Base-by-base conservation (phyloP, 148 eudicot species). In the Diospyros kaki region DNA sequence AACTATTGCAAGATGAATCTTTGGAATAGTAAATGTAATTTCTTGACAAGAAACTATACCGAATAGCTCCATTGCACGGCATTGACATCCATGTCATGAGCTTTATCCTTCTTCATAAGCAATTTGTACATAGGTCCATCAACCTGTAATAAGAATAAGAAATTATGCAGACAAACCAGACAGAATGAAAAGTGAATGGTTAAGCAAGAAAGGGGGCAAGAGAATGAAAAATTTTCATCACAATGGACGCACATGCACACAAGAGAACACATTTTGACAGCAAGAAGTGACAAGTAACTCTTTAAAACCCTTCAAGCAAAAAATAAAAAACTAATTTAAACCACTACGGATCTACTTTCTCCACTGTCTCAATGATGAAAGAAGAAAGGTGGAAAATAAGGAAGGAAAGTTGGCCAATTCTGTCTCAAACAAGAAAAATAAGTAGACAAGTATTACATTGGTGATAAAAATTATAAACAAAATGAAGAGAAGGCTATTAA, bases 71-170 rank as follows among this genome's bases (percentile, higher is more conserved):
- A 81, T 15, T 77, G 80, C 53, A 81, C 78, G 3, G 75, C 73
- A 81, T 81, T 81, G 44, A 81, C 72, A 64, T 81, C 84, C 84
- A 81, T 81, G 48, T 73, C 75, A 64, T 81, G 84, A 58, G 84
- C 84, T 70, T 81, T 81, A 40, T 81, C 81, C 78, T 77, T 81
- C 84, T 72, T 77, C 53, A 74, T 61, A 59, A 81, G 75, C 77
- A 81, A 73, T 64, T 77, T 77, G 51, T 58, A 81, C 67, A 42
- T 63, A 53, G 84, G 84, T 58, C 80, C 84, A 4, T 77, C 84
- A 69, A 81, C 78, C 84, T 81, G 71, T 39, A 58, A 69, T 9
- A 50, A 50, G 40, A 72, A 11, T 52, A 17, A 39, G 48, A 44
- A 55, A n/a, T 12, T 46, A 70, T 48, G 17, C 39, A 64, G 51